Conservation (phyloP, 2,329 filamentous ascomycete species). For the Hymenoscyphus linearis region DNA sequence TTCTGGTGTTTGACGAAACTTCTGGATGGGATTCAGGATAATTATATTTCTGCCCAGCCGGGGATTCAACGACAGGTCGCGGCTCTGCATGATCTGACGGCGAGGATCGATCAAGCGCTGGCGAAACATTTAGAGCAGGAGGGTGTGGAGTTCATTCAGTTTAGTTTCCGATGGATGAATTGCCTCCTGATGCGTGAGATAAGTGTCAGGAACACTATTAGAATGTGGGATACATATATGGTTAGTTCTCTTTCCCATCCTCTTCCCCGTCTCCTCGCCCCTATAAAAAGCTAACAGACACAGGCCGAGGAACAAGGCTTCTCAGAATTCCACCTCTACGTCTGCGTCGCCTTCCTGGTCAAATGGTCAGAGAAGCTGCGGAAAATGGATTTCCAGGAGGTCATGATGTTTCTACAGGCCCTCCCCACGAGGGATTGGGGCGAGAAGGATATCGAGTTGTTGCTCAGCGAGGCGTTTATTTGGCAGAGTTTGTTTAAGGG, state of each 20-base stretch:
- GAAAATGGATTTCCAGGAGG: slow-evolving; percentile 97
- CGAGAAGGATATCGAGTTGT: slow-evolving; percentile 93
- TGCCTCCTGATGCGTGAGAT: slow-evolving; percentile 97
- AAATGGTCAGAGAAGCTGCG: slow-evolving; percentile 96
- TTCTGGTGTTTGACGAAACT: slow-evolving; percentile 99
- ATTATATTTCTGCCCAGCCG: slow-evolving; percentile 96
- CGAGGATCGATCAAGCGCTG: slow-evolving; percentile 76
- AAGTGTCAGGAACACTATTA: slow-evolving; percentile 90
- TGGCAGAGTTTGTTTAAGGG: slow-evolving; percentile 98
- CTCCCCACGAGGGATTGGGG: slow-evolving; percentile 92
- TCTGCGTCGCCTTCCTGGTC: slow-evolving; percentile 94
- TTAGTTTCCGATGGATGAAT: slow-evolving; percentile 99
- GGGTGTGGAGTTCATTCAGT: slow-evolving; percentile 97
- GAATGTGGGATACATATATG: slow-evolving; percentile 99
- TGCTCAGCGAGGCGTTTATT: slow-evolving; percentile 94
- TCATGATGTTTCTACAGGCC: slow-evolving; percentile 99
- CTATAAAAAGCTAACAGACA: slow-evolving; percentile 3
- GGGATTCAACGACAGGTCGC: slow-evolving; percentile 93
- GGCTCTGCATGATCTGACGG: slow-evolving; percentile 82
- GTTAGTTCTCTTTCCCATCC: slow-evolving; percentile 46
- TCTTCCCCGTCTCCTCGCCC: neutral
- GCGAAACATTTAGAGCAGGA: slow-evolving; percentile 87
- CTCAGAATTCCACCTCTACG: slow-evolving; percentile 96
- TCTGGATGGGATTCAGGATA: slow-evolving; percentile 97
- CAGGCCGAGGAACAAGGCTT: slow-evolving; percentile 98